Evolutionary conservation across 345 rosid species (phyloP).

Genomic region (Brassica carinata): DNA sequence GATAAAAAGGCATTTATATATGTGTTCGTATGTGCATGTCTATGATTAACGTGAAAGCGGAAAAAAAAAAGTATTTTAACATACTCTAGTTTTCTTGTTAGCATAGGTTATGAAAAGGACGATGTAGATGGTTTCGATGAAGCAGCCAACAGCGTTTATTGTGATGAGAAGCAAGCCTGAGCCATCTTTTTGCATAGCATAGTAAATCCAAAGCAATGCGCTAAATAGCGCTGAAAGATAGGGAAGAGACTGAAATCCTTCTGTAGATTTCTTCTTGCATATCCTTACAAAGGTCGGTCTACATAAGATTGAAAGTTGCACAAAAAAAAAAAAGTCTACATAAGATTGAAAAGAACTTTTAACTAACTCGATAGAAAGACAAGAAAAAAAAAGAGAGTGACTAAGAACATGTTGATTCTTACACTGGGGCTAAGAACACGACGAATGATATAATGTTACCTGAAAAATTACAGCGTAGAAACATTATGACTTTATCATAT

Average conservation of each 20-base stretch:
- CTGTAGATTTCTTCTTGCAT: slow-evolving; percentile 64
- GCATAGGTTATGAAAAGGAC: slow-evolving; percentile 56
- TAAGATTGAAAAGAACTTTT: not conserved
- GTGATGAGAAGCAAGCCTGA: slow-evolving; percentile 64
- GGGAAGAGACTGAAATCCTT: slow-evolving; percentile 72
- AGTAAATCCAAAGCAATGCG: slow-evolving; percentile 69
- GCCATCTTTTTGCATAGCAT: slow-evolving; percentile 56
- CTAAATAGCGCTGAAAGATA: slow-evolving; percentile 67
- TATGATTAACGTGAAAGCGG: slow-evolving; percentile 13
- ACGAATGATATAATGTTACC: slow-evolving; percentile 67
- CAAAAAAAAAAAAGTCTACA: too few species aligned
- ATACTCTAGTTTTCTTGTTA: slow-evolving; percentile 55
- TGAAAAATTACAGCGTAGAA: slow-evolving; percentile 20
- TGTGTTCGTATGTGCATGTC: not conserved
- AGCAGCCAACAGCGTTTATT: slow-evolving; percentile 61
- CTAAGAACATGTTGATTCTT: slow-evolving; percentile 38
- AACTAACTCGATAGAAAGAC: not conserved
- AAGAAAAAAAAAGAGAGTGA: not conserved
- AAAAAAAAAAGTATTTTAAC: not conserved
- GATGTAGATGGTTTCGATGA: slow-evolving; percentile 64
- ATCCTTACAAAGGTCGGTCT: slow-evolving; percentile 71
- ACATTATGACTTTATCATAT: not conserved
- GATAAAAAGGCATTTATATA: not conserved
- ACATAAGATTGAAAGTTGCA: not conserved
- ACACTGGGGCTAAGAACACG: slow-evolving; percentile 71